These are phyloP conservation scores for Geotrichum cucujoidarum DNA, from an alignment of 1,139 yeast genomes.

Conservation along the genomic window DNA sequence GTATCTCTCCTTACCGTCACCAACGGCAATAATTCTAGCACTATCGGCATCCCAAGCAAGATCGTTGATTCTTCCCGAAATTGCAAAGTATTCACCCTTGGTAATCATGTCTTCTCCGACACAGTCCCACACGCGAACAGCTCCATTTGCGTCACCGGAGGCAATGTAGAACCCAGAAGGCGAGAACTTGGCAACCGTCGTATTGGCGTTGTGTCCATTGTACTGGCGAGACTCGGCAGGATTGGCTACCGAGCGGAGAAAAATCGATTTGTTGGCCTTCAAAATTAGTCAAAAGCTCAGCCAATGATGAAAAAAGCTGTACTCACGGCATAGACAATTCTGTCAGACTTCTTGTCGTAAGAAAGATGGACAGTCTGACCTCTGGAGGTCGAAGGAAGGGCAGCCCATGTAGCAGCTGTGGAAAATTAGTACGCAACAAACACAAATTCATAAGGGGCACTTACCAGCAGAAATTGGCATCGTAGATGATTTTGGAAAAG, in stretches of 20 bases:
- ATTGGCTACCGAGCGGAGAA: slow-evolving; percentile 58
- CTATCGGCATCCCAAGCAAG: slow-evolving; percentile 93
- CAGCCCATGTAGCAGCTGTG: slow-evolving; percentile 45
- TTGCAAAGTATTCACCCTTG: slow-evolving; percentile 77
- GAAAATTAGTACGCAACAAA: not conserved
- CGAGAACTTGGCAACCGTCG: slow-evolving; percentile 80
- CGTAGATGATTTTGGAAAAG: not conserved
- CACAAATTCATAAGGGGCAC: not conserved
- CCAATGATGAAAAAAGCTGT: not conserved
- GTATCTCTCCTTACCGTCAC: slow-evolving; percentile 85
- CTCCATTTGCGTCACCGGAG: slow-evolving; percentile 86
- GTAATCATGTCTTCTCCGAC: slow-evolving; percentile 55
- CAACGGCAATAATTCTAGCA: slow-evolving; percentile 84
- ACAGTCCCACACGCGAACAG: slow-evolving; percentile 83
- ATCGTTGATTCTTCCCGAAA: slow-evolving; percentile 77
- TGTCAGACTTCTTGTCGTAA: slow-evolving; percentile 60
- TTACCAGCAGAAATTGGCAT: slow-evolving; percentile 12
- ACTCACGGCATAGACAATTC: slow-evolving; percentile 62
- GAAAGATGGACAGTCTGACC: slow-evolving; percentile 69
- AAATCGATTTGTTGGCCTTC: slow-evolving; percentile 67
- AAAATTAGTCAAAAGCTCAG: not conserved
- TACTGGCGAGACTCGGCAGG: slow-evolving; percentile 56
- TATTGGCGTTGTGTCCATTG: slow-evolving; percentile 60
- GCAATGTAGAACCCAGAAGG: slow-evolving; percentile 90
- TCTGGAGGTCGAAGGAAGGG: slow-evolving; percentile 72